Conservation (phyloP, 768 basidiomycete species). For the Udeniomyces megalosporus region DNA sequence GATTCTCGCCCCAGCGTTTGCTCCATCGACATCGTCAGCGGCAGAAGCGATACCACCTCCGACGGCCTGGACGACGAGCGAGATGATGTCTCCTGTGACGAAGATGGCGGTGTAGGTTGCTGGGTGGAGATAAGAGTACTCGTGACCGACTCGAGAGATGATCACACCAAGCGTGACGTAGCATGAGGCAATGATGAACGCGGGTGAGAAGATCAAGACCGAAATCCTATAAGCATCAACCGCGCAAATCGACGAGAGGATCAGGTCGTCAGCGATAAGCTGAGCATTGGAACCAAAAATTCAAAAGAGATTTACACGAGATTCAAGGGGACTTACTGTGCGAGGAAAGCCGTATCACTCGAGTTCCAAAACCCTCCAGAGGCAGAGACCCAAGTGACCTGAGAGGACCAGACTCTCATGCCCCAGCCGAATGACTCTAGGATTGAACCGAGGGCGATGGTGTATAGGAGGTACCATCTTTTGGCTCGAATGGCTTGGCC, state of each 20-base stretch:
- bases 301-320: no score
- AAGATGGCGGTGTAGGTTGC: constrained; percentile 24
- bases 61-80: constrained; percentile 45
- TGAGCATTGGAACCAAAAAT: no score
- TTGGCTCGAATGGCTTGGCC: not conserved
- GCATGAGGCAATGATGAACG: not conserved
- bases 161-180: constrained; percentile 33
- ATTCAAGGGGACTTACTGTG: no score
- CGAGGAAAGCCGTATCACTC: not conserved
- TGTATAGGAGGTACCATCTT: not conserved
- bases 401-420: not conserved
- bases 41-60: constrained; percentile 44
- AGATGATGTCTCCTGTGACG: constrained; percentile 37
- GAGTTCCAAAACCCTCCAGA: not conserved
- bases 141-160: constrained; percentile 33
- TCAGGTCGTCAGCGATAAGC: no score
- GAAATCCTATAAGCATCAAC: no score
- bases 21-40: not conserved
- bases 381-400: not conserved
- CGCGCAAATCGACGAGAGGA: no score
- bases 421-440: not conserved
- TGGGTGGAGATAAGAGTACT: constrained; percentile 35
- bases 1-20: not conserved
- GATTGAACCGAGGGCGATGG: not conserved
- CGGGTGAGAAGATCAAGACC: not conserved